Percentiles rank a stretch among this genome's conserved stretches.
phyloP scores from a whole-genome alignment of 2,329 filamentous ascomycete species.

The Bipolaris victoriae region DNA sequence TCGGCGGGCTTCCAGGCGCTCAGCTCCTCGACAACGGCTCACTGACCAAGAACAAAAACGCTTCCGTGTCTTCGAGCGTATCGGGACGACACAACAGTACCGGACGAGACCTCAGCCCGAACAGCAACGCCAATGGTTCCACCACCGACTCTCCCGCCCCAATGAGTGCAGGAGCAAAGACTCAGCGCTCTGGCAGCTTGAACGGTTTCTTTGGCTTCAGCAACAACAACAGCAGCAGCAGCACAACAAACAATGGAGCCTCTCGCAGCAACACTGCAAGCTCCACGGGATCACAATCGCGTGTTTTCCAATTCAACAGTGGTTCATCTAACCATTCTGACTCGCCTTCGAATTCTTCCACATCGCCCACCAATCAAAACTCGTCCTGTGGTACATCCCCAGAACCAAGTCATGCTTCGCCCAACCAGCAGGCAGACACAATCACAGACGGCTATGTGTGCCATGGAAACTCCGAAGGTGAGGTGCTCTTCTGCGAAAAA shows the following conservation, averaged over 20 bases:
- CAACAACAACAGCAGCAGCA: slow-evolving; percentile 30
- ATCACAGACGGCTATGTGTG: slow-evolving; percentile 53
- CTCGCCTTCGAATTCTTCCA: slow-evolving; percentile 60
- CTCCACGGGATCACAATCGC: slow-evolving; percentile 49
- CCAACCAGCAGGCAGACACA: slow-evolving; percentile 70
- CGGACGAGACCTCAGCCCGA: slow-evolving; percentile 47
- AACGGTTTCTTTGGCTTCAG: slow-evolving; percentile 35
- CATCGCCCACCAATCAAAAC: slow-evolving; percentile 57
- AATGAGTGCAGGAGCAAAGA: slow-evolving; percentile 43
- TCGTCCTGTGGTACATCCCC: slow-evolving; percentile 77
- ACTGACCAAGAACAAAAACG: slow-evolving; percentile 40
- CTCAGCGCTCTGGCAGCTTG: slow-evolving; percentile 44
- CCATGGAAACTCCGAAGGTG: slow-evolving; percentile 58
- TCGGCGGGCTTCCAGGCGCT: slow-evolving; percentile 72
- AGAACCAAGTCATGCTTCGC: slow-evolving; percentile 76
- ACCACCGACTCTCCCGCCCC: slow-evolving; percentile 35
- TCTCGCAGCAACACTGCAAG: slow-evolving; percentile 51
- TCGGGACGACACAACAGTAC: slow-evolving; percentile 44
- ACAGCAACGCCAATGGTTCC: slow-evolving; percentile 34
- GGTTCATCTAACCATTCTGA: slow-evolving; percentile 54
- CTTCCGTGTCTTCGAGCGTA: slow-evolving; percentile 29
- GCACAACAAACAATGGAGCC: slow-evolving; percentile 13
- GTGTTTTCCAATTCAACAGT: slow-evolving; percentile 60
- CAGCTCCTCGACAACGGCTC: slow-evolving; percentile 60
- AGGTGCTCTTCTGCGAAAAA: slow-evolving; percentile 62